These are phyloP conservation scores for Tephrocybe sp. DNA, from an alignment of 768 basidiomycete genomes.

Conservation along the genomic window DNA sequence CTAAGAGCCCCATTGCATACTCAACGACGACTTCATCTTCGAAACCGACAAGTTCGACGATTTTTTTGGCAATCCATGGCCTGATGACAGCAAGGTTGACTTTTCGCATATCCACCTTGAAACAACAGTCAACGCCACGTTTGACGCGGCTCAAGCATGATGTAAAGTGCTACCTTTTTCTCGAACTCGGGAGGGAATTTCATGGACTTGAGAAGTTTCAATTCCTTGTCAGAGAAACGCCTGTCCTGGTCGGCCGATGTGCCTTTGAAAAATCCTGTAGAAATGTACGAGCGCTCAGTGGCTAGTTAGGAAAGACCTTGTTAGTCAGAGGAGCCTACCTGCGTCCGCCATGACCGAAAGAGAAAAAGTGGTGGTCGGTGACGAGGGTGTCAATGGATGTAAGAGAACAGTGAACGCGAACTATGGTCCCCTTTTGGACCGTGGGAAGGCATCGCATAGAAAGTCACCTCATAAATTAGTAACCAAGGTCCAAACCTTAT, in stretches of 20 bases:
- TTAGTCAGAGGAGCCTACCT: too few species aligned
- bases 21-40: conserved; percentile 98
- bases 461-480: too few species aligned
- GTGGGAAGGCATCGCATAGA: conserved; percentile 14
- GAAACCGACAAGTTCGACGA: conserved; percentile 86
- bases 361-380: conserved; percentile 1
- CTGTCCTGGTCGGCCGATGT: conserved; percentile 90
- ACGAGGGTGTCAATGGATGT: not conserved
- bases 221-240: conserved; percentile 93
- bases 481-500: too few species aligned
- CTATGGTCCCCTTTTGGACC: conserved; percentile 3
- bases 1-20: conserved; percentile 92
- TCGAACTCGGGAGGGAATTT: conserved; percentile 92
- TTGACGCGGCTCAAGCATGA: not conserved
- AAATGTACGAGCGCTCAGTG: too few species aligned
- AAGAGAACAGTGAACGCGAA: not conserved
- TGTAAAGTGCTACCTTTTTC: conserved; percentile 60
- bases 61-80: conserved; percentile 94
- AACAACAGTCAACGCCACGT: not conserved
- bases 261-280: conserved; percentile 92
- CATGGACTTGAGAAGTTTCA: conserved; percentile 82
- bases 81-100: conserved; percentile 90
- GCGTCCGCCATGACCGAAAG: conserved; percentile 57
- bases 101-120: conserved; percentile 91
- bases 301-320: too few species aligned